These are phyloP conservation scores for Linanthus parryae DNA, from an alignment of 148 eudicot genomes.

Conservation along the genomic window DNA sequence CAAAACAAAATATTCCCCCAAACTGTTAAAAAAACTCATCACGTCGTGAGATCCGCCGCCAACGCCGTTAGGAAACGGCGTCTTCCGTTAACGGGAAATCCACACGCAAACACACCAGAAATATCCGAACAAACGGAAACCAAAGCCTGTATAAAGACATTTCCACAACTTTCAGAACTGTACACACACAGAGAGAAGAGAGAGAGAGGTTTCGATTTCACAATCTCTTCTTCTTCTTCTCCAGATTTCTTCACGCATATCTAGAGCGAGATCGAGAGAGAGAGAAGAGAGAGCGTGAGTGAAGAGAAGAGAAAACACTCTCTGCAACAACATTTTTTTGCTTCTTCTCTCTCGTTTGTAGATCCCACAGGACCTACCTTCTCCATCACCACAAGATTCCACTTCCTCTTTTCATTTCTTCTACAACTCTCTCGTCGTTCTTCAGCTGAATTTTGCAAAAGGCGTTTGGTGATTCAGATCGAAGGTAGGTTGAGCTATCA, in stretches of 20 bases:
- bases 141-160: constrained; percentile 2
- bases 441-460: constrained; percentile 31
- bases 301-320: too few relatives aligned
- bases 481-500: constrained; percentile 9
- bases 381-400: constrained; percentile 8
- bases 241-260: too few relatives aligned
- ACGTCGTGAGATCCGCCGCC: constrained; percentile 32
- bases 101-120: neutral
- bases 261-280: too few relatives aligned
- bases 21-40: too few relatives aligned
- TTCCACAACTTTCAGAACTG: neutral
- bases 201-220: constrained; percentile 6
- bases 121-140: constrained; percentile 1
- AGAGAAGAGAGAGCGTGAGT: too few relatives aligned
- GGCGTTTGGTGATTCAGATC: constrained; percentile 18
- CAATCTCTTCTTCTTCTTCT: constrained; percentile 8
- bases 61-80: constrained; percentile 26
- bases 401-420: neutral
- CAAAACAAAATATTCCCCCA: too few relatives aligned
- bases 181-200: constrained; percentile 4
- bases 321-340: too few relatives aligned
- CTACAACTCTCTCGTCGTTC: constrained; percentile 6
- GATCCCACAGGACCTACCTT: constrained; percentile 14
- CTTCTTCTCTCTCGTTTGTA: too few relatives aligned
- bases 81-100: constrained; percentile 15